These are phyloP conservation scores for Viola odorata DNA, from an alignment of 345 rosid species.

Conservation along the genomic window DNA sequence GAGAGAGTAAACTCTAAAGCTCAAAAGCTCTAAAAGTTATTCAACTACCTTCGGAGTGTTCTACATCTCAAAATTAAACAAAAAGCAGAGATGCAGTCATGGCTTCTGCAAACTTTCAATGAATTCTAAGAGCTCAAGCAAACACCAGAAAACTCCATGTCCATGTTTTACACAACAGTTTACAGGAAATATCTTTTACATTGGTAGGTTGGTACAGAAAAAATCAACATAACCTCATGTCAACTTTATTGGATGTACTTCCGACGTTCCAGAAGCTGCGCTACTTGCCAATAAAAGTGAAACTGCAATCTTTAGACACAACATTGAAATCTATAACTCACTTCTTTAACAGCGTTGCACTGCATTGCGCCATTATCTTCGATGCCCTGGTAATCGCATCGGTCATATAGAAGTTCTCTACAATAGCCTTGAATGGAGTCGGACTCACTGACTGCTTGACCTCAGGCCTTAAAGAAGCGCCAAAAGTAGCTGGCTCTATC, in stretches of 20 bases:
- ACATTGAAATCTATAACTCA: slow-evolving; percentile 35
- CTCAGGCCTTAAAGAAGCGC: slow-evolving; percentile 57
- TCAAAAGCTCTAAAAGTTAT: no score
- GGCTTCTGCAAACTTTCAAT: no score
- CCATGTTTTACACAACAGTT: no score
- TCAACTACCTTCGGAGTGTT: no score
- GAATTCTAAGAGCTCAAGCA: no score
- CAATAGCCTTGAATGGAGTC: slow-evolving; percentile 46
- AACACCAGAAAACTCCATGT: no score
- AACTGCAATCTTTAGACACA: slow-evolving; percentile 25
- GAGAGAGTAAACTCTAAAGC: no score
- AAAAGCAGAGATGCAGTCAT: no score
- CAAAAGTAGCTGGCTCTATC: slow-evolving; percentile 68
- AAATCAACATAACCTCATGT: no score
- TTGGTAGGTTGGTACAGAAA: no score
- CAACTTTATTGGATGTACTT: slow-evolving; percentile 32
- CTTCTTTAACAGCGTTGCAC: slow-evolving; percentile 65
- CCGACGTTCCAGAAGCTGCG: slow-evolving; percentile 17
- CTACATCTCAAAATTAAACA: no score
- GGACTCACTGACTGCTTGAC: slow-evolving; percentile 37
- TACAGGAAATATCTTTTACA: no score
- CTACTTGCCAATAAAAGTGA: slow-evolving; percentile 5
- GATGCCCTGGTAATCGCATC: slow-evolving; percentile 94
- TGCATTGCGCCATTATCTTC: slow-evolving; percentile 98
- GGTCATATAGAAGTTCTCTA: slow-evolving; percentile 93